A percentile compares a stretch with the other conserved stretches of the same genome.
Conservation (phyloP, 75 land plant genomes). For the Pinus taeda region DNA sequence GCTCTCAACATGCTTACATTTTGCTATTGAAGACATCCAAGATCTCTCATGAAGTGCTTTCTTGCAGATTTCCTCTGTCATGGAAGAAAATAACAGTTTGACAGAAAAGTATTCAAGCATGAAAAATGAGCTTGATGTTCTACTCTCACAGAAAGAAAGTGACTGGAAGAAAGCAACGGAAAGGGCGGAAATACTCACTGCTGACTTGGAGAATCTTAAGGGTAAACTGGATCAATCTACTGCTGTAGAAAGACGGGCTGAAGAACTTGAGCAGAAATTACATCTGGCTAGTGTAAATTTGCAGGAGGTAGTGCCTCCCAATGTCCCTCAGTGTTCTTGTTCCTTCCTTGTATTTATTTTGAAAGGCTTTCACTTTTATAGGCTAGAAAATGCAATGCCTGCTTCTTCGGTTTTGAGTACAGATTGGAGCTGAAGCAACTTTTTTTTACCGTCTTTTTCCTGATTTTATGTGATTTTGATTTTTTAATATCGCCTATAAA, state of each 20-base stretch:
- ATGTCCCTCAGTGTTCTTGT: too few species aligned
- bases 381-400: not conserved
- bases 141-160: conserved; percentile 30
- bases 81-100: conserved; percentile 55
- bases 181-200: conserved; percentile 18
- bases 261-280: conserved; percentile 35
- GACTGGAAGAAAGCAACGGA: conserved; percentile 28
- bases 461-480: not conserved
- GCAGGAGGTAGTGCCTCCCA: conserved; percentile 37
- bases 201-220: conserved; percentile 35
- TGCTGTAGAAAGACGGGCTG: conserved; percentile 15
- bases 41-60: not conserved
- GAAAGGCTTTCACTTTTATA: not conserved
- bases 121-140: conserved; percentile 37
- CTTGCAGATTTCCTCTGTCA: conserved; percentile 42
- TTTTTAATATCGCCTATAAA: not conserved
- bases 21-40: not conserved
- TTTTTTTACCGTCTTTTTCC: not conserved
- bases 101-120: conserved; percentile 29
- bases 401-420: too few species aligned
- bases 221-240: conserved; percentile 24
- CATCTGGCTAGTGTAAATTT: conserved; percentile 12
- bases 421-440: not conserved
- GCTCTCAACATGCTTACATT: not conserved
- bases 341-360: not conserved